Evolutionary conservation across 345 rosid genomes (phyloP).

Genomic region (Mangifera indica): DNA sequence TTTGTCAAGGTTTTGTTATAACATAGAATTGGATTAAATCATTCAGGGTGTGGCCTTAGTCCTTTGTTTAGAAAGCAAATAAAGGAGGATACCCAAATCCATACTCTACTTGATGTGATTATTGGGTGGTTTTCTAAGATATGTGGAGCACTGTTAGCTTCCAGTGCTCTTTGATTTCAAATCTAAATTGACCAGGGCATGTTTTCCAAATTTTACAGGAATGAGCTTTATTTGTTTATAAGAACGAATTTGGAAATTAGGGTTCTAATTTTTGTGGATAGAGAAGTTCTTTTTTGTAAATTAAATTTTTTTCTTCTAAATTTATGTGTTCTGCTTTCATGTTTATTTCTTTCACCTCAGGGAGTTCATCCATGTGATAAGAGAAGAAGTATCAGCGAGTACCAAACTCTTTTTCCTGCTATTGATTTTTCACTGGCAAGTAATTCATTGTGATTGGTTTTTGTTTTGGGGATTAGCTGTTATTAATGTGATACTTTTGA

Average conservation of each 20-base stretch:
- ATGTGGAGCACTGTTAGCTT: not conserved
- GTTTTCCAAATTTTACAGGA: not conserved
- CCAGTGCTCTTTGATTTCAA: not conserved
- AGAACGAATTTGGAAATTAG: not conserved
- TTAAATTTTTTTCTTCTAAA: not conserved
- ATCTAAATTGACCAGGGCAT: not conserved
- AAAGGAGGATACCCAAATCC: not conserved
- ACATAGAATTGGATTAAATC: not conserved
- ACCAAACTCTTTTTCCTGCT: constrained; percentile 64
- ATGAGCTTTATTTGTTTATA: not conserved
- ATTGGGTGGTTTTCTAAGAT: not conserved
- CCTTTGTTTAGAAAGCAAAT: not conserved
- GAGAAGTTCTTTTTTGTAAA: not conserved
- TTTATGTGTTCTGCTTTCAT: not conserved
- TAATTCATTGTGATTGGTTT: constrained; percentile 14
- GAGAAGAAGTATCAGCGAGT: constrained; percentile 60
- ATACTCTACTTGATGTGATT: not conserved
- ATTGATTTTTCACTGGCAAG: constrained; percentile 79
- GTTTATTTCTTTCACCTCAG: constrained; percentile 32
- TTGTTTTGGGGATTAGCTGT: not conserved
- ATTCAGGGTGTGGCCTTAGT: not conserved
- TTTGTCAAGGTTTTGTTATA: not conserved
- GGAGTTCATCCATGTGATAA: constrained; percentile 87
- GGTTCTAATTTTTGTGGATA: not conserved
- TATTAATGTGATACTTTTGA: not conserved